Evolutionary conservation across 306 rosid species (phyloP), one percentile per base, ranked within the genome.

Genomic region (Sindora glabra): DNA sequence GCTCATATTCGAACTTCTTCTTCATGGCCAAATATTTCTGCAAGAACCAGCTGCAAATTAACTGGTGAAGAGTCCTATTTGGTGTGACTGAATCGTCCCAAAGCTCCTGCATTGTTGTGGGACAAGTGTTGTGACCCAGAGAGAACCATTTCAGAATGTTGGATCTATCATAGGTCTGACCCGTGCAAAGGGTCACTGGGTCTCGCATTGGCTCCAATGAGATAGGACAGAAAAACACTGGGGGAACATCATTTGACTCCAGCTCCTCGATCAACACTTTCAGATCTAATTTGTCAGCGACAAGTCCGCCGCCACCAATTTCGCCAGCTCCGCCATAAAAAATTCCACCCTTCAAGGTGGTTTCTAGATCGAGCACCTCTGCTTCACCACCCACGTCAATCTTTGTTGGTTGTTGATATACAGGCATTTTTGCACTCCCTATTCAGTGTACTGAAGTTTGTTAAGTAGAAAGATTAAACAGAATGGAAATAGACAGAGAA

Each of bases 111-210:
- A 85, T 85, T 47, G 94, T 89, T 0, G 96, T 82, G 73, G 96
- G 96, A 10, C 96, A 88, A 0, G 96, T 85, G 6, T 45, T 72
- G 46, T 88, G 94, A 10, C 96, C 96, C 62, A 88, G 59, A 48
- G 80, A 75, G 51, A 88, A 76, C 96, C 96, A 88, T 70, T 72
- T 88, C 56, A 78, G 76, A 27, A 88, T 85, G 65, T 82, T 88
- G 75, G 82, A 62, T 60, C 94, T 68, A 73, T 85, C 96, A 0
- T 88, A 88, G 21, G 96, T 88, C 68, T 85, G 96, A n/a, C 96
- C 94, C 3, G 96, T 88, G 80, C 94, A 88, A 26, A 88, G 84
- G 19, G 96, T 88, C 25, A 88, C 96, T 0, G 96, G 90, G 69
- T 88, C 94, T 63, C 33, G 74, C 96, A 88, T 85, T 56, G 96